Evolutionary conservation across 495 filamentous ascomycete species (phyloP), one percentile per base, ranked within the genome.

Genomic region (Xylaria flabelliformis): DNA sequence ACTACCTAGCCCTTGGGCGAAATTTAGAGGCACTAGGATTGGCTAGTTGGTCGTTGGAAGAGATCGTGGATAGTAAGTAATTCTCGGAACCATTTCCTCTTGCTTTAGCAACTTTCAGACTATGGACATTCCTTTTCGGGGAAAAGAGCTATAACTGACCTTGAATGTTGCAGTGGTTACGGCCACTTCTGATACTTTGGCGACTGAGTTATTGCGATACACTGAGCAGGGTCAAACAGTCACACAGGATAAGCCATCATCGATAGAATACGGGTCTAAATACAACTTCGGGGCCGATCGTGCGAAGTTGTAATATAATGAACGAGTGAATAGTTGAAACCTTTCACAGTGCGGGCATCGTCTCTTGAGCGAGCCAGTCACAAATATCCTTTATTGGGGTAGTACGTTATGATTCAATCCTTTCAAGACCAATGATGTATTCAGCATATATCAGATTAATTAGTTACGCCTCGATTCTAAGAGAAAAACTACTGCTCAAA

Each of bases 1-100:
- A 69, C 29, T 69, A 69, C 26, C 29, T 69, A 19, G 21, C 26
- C 1, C 19, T 29, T 32, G 67, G 67, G 67, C 53, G 67, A 8
- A 69, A 69, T 19, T 24, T 62, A 17, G 39, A 69, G 39, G 41
- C 39, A 19, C 29, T 69, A 19, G 65, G 65, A 0, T 50, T 67
- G 4, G n/a, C 34, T 8, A 19, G 56, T 32, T 67, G 50, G 50
- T 56, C 65, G 7, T 36, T 55, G n/a, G 50, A 44, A 6, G 50
- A 67, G 34, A 56, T 67, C 10, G 19, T 56, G 32, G 61, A 64
- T 6, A 64, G 36, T 39, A 8, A 39, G 36, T 39, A 39, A 39
- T 39, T 39, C 36, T 39, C 1, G 6, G 36, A 39, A 8, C 36
- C 8, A 39, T 39, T 39, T 39, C 36, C 8, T 39, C 4, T 39